Conservation (phyloP, 768 basidiomycete genomes). For the Pisolithus tinctorius region DNA sequence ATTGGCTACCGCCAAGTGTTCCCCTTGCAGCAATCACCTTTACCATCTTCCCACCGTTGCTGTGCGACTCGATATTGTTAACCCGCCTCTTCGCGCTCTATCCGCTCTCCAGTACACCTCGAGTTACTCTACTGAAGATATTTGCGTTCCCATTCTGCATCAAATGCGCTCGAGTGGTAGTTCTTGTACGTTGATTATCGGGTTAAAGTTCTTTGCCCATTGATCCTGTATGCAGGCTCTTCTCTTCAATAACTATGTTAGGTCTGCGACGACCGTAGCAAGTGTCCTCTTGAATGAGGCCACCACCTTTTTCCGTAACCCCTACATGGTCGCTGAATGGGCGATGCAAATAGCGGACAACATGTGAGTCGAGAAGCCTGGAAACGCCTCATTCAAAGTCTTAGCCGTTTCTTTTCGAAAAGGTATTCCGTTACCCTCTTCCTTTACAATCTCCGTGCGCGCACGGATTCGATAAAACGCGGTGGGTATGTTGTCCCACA, state of each 20-base stretch:
- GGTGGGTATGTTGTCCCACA: background rate
- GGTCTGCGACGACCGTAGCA: background rate
- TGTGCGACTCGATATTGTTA: no score
- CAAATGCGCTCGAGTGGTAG: no score
- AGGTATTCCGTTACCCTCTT: conserved; percentile 4
- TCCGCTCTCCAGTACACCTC: no score
- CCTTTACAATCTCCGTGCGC: conserved; percentile 16
- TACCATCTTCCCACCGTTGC: no score
- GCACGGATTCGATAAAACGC: background rate
- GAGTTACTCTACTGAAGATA: no score
- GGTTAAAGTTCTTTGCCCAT: background rate
- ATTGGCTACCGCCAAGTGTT: no score
- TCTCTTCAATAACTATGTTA: no score
- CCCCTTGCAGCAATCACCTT: no score
- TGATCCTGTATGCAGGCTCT: background rate
- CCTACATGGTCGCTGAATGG: conserved; percentile 25
- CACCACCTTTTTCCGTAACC: background rate
- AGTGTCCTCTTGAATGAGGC: background rate
- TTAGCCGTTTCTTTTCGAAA: background rate
- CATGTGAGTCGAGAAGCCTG: no score
- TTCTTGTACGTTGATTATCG: background rate
- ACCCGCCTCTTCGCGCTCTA: no score
- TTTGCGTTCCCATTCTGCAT: no score
- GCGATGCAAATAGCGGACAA: background rate
- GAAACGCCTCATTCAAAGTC: background rate